A percentile compares a stretch with the other conserved stretches of the same genome.
These are phyloP conservation scores for Crithidia bombi DNA, from an alignment of 208 protist genomes.

Conservation along the genomic window DNA sequence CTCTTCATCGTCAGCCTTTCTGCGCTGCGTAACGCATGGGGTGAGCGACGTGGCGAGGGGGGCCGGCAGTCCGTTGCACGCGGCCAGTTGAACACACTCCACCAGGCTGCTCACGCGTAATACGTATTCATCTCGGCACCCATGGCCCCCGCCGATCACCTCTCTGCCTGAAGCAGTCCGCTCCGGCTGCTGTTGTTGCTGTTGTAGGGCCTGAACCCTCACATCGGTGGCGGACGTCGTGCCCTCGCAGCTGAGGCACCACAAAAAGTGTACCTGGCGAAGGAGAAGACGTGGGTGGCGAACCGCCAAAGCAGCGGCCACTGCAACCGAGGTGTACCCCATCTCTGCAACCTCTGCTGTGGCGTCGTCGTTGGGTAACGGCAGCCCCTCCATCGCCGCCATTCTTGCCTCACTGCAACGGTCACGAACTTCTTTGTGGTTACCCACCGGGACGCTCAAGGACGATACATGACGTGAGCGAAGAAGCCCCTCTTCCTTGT, in stretches of 20 bases:
- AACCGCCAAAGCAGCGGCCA: conserved; percentile 48
- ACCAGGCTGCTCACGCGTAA: conserved; percentile 16
- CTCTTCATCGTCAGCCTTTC: too few species aligned
- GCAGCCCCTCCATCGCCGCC: background rate
- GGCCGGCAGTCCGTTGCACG: conserved; percentile 23
- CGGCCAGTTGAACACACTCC: conserved; percentile 25
- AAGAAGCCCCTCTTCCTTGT: conserved; percentile 15
- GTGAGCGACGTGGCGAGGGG: conserved; percentile 24
- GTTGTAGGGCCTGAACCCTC: background rate
- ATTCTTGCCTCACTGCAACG: background rate
- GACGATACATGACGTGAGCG: background rate
- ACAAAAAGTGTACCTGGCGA: conserved; percentile 30
- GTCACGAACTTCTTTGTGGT: background rate
- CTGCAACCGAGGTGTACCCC: conserved; percentile 21
- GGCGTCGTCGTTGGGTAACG: background rate
- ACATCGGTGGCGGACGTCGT: background rate
- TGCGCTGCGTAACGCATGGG: background rate
- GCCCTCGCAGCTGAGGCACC: conserved; percentile 11
- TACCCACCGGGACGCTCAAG: background rate
- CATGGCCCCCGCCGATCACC: background rate
- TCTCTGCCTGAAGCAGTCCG: too few species aligned
- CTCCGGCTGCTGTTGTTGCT: background rate
- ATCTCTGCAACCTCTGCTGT: background rate
- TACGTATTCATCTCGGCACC: conserved; percentile 2
- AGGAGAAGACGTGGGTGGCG: conserved; percentile 53